A percentile compares a stretch with the other conserved stretches of the same genome.
Conservation (phyloP, 768 basidiomycete species). For the Mycena indigotica region DNA sequence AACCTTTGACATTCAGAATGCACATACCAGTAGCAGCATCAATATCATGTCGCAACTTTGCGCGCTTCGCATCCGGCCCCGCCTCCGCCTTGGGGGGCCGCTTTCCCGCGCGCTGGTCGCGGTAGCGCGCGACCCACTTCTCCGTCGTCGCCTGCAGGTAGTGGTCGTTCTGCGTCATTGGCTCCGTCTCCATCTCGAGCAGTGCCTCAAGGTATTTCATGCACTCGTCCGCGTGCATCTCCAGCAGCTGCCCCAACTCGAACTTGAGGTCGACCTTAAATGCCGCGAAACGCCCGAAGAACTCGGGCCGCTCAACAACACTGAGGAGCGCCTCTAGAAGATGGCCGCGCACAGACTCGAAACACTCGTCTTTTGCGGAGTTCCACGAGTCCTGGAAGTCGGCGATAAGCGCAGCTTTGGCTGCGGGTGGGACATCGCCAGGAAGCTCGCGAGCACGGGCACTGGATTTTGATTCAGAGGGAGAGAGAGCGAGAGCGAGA, state of each 20-base stretch:
- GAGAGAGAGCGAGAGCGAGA: not conserved
- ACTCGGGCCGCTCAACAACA: conserved; percentile 18
- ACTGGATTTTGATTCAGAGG: not conserved
- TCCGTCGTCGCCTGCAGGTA: conserved; percentile 37
- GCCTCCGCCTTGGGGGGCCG: too few species aligned
- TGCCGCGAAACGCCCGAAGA: conserved; percentile 40
- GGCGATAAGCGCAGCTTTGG: conserved; percentile 29
- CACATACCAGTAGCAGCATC: too few species aligned
- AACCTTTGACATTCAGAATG: too few species aligned
- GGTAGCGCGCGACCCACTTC: conserved; percentile 41
- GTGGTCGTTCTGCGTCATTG: conserved; percentile 47
- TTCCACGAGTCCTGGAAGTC: conserved; percentile 28
- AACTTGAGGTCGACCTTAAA: conserved; percentile 36
- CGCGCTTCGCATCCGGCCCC: too few species aligned
- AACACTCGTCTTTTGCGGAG: conserved; percentile 8
- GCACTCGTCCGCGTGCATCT: conserved; percentile 25
- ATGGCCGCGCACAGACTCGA: conserved; percentile 3
- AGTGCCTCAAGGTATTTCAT: conserved; percentile 29
- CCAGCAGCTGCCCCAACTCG: conserved; percentile 24
- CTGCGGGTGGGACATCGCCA: conserved; percentile 31
- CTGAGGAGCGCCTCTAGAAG: conserved; percentile 14
- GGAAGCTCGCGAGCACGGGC: conserved; percentile 29
- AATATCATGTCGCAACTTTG: too few species aligned
- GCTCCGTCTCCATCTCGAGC: conserved; percentile 37
- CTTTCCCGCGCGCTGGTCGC: conserved; percentile 31